Evolutionary conservation across 23 red algal genomes (phyloP).

Genomic region (Chondrus crispus): DNA sequence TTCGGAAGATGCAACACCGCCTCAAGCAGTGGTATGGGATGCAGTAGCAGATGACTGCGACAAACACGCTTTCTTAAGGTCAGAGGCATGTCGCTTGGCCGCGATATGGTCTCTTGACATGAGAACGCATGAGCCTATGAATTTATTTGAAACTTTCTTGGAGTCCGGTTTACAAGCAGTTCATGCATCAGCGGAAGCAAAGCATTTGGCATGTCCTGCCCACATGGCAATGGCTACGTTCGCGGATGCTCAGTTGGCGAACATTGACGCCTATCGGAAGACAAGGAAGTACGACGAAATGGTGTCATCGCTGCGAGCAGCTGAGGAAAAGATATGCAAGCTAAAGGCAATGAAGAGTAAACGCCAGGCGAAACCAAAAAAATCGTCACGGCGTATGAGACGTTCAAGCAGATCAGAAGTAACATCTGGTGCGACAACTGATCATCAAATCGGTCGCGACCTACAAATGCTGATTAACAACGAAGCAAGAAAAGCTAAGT

Average conservation of each 20-base stretch:
- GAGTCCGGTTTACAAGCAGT: conserved; percentile 27
- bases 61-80: conserved; percentile 28
- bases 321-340: conserved; percentile 9
- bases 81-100: conserved; percentile 59
- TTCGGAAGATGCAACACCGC: not conserved
- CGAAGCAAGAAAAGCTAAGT: conserved; percentile 2
- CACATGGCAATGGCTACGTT: conserved; percentile 64
- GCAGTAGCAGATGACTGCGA: not conserved
- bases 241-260: conserved; percentile 47
- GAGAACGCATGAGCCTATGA: conserved; percentile 54
- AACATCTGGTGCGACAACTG: not conserved
- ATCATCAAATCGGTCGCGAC: conserved; percentile 24
- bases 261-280: conserved; percentile 30
- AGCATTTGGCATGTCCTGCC: not conserved
- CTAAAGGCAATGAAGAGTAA: conserved; percentile 25
- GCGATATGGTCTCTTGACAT: conserved; percentile 61
- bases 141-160: conserved; percentile 44
- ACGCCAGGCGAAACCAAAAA: not conserved
- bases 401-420: conserved; percentile 29
- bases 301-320: not conserved
- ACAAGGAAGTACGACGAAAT: conserved; percentile 46
- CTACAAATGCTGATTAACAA: conserved; percentile 22
- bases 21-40: not conserved
- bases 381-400: not conserved
- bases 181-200: not conserved